Base-by-base conservation (phyloP, 805 yeast species). In the Sugiyamaella americana region DNA sequence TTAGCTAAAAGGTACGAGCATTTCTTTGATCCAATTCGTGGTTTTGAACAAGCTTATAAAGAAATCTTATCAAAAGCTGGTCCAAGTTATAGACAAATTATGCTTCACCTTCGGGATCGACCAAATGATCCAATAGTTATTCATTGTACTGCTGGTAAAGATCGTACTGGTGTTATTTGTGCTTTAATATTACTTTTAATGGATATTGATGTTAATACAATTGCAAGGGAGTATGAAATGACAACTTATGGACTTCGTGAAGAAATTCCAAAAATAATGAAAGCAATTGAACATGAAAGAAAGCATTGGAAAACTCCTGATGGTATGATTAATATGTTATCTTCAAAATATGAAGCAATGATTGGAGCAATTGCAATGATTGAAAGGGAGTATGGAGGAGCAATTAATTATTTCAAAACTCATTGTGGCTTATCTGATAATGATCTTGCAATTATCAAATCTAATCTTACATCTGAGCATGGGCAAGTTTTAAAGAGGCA, bases 111-210 rank as follows among this genome's bases (percentile, higher is more conserved):
- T 40, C 68, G 80, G 40, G 86, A 82, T 48, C 61, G 69, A 36
- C 73, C 78, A 2, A 62, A 66, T n/a, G 67, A 65, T 18, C 74
- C 76, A 2, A 65, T 87, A 48, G 63, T 82, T 6, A 77, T 80
- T 62, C 91, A 85, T 59, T 87, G 95, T 64, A 78, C 89, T 3
- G 91, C 91, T 1, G 95, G 95, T 2, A 87, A 86, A 61, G 95
- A 87, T 60, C 73, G 95, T 38, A 86, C 95, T 0, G 95, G 95
- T 0, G 71, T 85, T 11, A 60, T 84, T 52, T 75, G 81, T 2
- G 84, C 87, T 79, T 61, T 87, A 50, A 67, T 86, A 3, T 68
- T 86, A 39, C 65, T 78, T 17, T 60, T 84, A 5, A 65, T 76
- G 3, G 89, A 85, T 0, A 85, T 86, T 2, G 87, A 82, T 50